Conservation (phyloP, 2,329 filamentous ascomycete species). For the Penicillium hesseltinei region DNA sequence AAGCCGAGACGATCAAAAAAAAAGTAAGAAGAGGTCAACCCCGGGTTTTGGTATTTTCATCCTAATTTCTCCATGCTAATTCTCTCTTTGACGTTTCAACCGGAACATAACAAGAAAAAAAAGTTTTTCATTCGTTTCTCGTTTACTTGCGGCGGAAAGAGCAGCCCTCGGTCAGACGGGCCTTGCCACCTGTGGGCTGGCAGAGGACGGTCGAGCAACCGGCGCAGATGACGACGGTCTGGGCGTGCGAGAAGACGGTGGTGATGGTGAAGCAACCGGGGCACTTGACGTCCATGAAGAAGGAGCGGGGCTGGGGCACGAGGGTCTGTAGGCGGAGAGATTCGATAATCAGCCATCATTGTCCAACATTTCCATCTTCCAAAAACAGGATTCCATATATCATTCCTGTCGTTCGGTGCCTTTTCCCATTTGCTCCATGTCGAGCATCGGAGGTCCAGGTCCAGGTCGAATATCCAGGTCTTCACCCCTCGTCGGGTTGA, state of each 20-base stretch:
- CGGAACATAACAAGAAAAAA: conserved; percentile 28
- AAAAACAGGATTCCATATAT: background rate
- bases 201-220: conserved; percentile 99
- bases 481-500: conserved; percentile 5
- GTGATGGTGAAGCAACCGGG: conserved; percentile 99
- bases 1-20: conserved; percentile 26
- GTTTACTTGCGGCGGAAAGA: conserved; percentile 99
- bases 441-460: conserved; percentile 4
- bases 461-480: conserved; percentile 5
- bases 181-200: conserved; percentile 99
- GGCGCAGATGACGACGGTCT: conserved; percentile 99
- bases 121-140: conserved; percentile 32
- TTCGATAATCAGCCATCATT: conserved; percentile 9
- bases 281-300: conserved; percentile 99
- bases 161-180: conserved; percentile 98
- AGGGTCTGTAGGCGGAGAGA: conserved; percentile 63
- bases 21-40: conserved; percentile 14
- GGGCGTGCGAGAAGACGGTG: conserved; percentile 99
- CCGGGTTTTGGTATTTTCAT: conserved; percentile 30
- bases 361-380: background rate
- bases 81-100: conserved; percentile 28
- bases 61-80: conserved; percentile 31
- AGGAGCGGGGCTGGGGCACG: conserved; percentile 93
- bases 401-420: conserved; percentile 1
- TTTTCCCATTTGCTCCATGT: conserved; percentile 4